Percentiles rank a stretch among this genome's conserved stretches.
These are phyloP conservation scores for Sporothrix protearum DNA, from an alignment of 2,329 filamentous ascomycete species.

Conservation along the genomic window DNA sequence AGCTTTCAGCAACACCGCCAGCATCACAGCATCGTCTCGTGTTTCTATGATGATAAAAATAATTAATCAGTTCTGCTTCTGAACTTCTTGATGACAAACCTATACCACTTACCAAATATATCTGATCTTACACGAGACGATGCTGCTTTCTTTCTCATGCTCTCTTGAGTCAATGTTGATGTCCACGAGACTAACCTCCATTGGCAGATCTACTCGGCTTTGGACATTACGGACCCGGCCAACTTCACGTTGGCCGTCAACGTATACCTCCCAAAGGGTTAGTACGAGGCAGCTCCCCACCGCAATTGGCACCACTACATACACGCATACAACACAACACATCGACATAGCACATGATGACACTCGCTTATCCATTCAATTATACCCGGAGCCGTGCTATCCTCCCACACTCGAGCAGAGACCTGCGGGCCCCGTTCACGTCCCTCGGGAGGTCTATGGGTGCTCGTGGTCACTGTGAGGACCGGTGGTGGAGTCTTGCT, in stretches of 20 bases:
- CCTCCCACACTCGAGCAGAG: slow-evolving; percentile 65
- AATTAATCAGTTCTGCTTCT: slow-evolving; percentile 71
- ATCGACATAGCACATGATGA: slow-evolving; percentile 46
- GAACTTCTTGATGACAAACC: slow-evolving; percentile 61
- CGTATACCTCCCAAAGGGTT: slow-evolving; percentile 1
- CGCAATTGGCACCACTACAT: not conserved
- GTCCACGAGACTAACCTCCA: not conserved
- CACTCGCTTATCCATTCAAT: slow-evolving; percentile 75
- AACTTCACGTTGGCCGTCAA: too few relatives aligned
- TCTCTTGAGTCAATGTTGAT: slow-evolving; percentile 2
- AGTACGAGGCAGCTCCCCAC: not conserved
- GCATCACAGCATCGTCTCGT: slow-evolving; percentile 23
- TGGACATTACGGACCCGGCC: not conserved
- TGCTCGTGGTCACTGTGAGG: slow-evolving; percentile 47
- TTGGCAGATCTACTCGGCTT: not conserved
- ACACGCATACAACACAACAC: not conserved
- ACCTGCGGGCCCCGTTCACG: not conserved
- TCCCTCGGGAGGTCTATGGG: not conserved
- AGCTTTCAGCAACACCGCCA: not conserved
- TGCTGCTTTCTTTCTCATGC: slow-evolving; percentile 18
- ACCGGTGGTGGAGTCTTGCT: slow-evolving; percentile 70
- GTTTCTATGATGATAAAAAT: slow-evolving; percentile 62
- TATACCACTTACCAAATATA: slow-evolving; percentile 56
- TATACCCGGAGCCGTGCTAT: slow-evolving; percentile 65
- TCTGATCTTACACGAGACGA: slow-evolving; percentile 28